Base-by-base conservation (phyloP, 1,139 yeast species). In the Casaregolazyma lundiana region DNA sequence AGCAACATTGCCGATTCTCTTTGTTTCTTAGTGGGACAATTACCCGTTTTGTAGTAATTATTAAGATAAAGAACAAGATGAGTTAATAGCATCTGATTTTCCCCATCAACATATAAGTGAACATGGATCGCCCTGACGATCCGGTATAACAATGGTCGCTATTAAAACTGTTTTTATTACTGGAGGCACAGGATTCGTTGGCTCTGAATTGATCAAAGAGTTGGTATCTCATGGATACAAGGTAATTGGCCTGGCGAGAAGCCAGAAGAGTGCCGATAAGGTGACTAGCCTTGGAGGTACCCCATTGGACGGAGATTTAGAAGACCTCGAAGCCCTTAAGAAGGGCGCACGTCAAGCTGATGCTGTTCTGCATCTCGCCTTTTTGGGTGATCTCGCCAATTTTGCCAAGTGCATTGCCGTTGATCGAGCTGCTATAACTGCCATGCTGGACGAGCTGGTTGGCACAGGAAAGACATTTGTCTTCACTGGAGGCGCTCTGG, bases 181-280 rank as follows among this genome's bases (percentile, higher is more conserved):
- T 4, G 84, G 84, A 5, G 81, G 80, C n/a, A 69, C 78, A n/a
- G 84, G 84, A 7, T 78, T 73, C 56, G 73, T 79, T 49, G 82
- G 80, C 22, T 73, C 74, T 44, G 78, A 77, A 53, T 66, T 75
- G 15, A 67, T 68, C 35, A 51, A 64, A 30, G 58, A 53, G 17
- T 54, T 65, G 24, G 50, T 65, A 20, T 45, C 55, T 43, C 57
- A 59, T 45, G 75, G 73, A 16, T 77, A 73, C 59, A 58, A 60
- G 2, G 84, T 81, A 7, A 65, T 79, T 19, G 85, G 83, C 6
- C 72, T 82, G 2, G 84, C 76, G 6, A 69, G 86, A 59, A 66
- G 78, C 2, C 66, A 66, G 41, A 65, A 59, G 1, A 76, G 77
- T 59, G 82, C 45, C 11, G 26, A 38, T 8, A 41, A 47, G 32